Percentiles rank a stretch among this genome's conserved stretches.
These are phyloP conservation scores for Pythium plurisporium DNA, from an alignment of 352 stramenopile species.

Conservation along the genomic window DNA sequence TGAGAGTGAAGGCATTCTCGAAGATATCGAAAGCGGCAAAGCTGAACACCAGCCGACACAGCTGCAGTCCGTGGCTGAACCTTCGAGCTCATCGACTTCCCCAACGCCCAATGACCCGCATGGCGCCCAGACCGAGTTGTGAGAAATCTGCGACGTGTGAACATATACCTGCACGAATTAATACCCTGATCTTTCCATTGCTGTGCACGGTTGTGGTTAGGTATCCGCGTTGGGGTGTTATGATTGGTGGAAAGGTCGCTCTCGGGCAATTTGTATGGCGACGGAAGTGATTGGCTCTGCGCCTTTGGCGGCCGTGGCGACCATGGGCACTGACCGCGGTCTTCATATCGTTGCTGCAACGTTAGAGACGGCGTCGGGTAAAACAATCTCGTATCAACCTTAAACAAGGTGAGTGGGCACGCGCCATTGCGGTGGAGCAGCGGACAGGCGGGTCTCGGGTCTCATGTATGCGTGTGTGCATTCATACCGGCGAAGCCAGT, in stretches of 20 bases:
- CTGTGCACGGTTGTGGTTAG: conserved; percentile 5
- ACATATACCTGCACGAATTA: conserved; percentile 7
- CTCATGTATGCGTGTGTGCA: no score
- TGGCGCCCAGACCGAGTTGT: conserved; percentile 17
- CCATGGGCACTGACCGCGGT: conserved; percentile 10
- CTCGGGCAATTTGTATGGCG: conserved; percentile 51
- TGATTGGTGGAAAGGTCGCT: conserved; percentile 21
- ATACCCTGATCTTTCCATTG: conserved; percentile 2
- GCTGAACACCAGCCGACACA: not conserved
- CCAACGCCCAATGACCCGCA: not conserved
- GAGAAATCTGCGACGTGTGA: conserved; percentile 22
- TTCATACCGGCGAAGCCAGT: no score
- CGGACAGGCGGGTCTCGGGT: no score
- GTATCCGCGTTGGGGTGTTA: not conserved
- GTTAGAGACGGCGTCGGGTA: conserved; percentile 75
- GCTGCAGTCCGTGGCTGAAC: not conserved
- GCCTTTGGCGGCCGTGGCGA: conserved; percentile 29
- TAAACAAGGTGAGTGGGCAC: conserved; percentile 81
- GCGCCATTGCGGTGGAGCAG: not conserved
- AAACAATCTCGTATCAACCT: conserved; percentile 76
- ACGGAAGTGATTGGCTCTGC: conserved; percentile 80
- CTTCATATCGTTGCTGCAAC: conserved; percentile 38
- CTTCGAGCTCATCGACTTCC: not conserved
- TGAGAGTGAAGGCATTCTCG: conserved; percentile 51
- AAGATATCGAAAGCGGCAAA: conserved; percentile 25